Conservation (phyloP, 176 grass and related monocot species). For the Lolium perenne region DNA sequence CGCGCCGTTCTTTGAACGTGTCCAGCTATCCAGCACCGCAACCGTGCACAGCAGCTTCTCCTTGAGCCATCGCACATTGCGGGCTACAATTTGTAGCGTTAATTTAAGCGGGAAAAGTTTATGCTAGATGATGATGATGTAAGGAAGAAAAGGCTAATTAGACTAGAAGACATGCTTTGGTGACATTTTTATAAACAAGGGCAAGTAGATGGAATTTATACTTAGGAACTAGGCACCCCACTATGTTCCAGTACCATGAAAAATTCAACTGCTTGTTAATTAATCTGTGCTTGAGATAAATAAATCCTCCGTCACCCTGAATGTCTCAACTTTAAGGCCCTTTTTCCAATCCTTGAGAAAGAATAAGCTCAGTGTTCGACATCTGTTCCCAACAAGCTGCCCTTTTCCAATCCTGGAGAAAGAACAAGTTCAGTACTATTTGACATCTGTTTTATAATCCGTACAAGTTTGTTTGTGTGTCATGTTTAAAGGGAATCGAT, state of each 20-base stretch:
- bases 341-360: constrained; percentile 30
- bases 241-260: constrained; percentile 4
- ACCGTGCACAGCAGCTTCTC: constrained; percentile 23
- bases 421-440: constrained; percentile 14
- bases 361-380: constrained; percentile 33
- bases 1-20: constrained; percentile 32
- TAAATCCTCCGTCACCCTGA: background rate
- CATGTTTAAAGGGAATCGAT: background rate
- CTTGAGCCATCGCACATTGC: background rate
- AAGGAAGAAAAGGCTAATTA: background rate
- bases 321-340: constrained; percentile 31
- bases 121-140: constrained; percentile 30
- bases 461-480: background rate
- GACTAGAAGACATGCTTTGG: constrained; percentile 11
- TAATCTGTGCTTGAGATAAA: background rate
- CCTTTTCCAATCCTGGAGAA: constrained; percentile 22
- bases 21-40: constrained; percentile 29
- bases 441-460: background rate
- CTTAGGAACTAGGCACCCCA: constrained; percentile 38
- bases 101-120: constrained; percentile 22
- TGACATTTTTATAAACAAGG: constrained; percentile 37
- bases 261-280: constrained; percentile 51
- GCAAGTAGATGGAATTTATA: constrained; percentile 21
- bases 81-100: background rate
- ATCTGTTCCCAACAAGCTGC: constrained; percentile 7